Percentiles rank a stretch among this genome's conserved stretches.
phyloP scores from a whole-genome alignment of 1,284 basidiomycete genomes.

The Trichosporon asahii region DNA sequence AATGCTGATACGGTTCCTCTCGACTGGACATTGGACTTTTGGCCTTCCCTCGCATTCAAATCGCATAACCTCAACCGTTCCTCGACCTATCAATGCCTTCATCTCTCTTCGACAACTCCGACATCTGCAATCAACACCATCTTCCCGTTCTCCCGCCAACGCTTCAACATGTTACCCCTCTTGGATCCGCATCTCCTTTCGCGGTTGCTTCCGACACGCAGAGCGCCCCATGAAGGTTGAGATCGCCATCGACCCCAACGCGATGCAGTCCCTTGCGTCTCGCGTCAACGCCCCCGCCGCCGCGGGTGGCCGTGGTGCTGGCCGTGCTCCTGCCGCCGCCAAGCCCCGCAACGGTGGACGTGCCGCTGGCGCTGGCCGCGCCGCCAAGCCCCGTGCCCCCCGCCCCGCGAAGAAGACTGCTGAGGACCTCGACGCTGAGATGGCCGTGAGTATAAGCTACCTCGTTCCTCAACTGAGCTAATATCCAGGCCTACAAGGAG shows the following conservation, averaged over 20 bases:
- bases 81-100: neutral
- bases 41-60: neutral
- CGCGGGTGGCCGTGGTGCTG: conserved; percentile 36
- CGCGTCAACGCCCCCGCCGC: conserved; percentile 56
- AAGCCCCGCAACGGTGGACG: conserved; percentile 58
- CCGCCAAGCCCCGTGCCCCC: conserved; percentile 32
- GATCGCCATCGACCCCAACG: conserved; percentile 85
- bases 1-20: conserved; percentile 7
- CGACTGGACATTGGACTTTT: neutral
- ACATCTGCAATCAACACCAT: neutral
- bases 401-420: conserved; percentile 57
- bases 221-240: conserved; percentile 98
- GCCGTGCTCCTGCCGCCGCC: conserved; percentile 46
- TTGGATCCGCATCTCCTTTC: conserved; percentile 23
- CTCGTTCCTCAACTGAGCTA: neutral
- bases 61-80: neutral
- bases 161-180: neutral
- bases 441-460: conserved; percentile 58
- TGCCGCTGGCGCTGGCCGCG: conserved; percentile 35
- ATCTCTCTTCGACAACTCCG: neutral
- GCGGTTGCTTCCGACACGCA: conserved; percentile 50
- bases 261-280: conserved; percentile 64
- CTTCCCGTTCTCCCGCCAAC: conserved; percentile 2
- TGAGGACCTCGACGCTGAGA: conserved; percentile 63
- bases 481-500: conserved; percentile 40